Evolutionary conservation across 495 filamentous ascomycete species (phyloP).

Genomic region (Neurospora cerealis): DNA sequence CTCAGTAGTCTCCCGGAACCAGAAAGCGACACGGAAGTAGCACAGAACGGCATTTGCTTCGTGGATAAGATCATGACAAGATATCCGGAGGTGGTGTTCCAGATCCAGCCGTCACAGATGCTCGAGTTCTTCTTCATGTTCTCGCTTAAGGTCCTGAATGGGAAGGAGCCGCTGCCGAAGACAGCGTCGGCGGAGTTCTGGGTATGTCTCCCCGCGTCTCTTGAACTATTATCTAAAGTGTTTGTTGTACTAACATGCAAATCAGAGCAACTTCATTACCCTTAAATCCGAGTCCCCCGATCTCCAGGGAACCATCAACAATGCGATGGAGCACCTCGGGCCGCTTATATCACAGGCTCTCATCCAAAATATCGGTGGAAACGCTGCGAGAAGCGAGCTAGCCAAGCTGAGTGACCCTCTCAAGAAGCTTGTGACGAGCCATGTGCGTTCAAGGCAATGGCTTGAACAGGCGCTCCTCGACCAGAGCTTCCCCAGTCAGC

Average conservation of each 20-base stretch:
- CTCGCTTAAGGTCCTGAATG: conserved; percentile 58
- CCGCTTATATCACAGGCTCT: conserved; percentile 50
- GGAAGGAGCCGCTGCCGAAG: conserved; percentile 71
- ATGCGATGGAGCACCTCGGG: conserved; percentile 47
- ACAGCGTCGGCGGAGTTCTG: conserved; percentile 72
- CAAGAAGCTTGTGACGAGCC: conserved; percentile 59
- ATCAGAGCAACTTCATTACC: conserved; percentile 37
- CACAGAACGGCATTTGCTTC: conserved; percentile 67
- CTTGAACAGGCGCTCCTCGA: conserved; percentile 45
- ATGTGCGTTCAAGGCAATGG: conserved; percentile 52
- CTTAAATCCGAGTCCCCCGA: conserved; percentile 28
- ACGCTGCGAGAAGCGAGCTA: conserved; percentile 66
- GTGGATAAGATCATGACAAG: conserved; percentile 54
- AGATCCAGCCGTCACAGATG: conserved; percentile 34
- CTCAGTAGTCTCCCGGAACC: conserved; percentile 55
- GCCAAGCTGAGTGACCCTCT: conserved; percentile 67
- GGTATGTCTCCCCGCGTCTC: conserved; percentile 37
- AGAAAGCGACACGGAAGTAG: conserved; percentile 66
- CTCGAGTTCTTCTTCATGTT: conserved; percentile 69
- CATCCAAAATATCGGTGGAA: conserved; percentile 61
- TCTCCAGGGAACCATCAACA: conserved; percentile 38
- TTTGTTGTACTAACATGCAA: conserved; percentile 7
- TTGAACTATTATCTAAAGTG: conserved; percentile 13
- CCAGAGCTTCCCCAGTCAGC: conserved; percentile 45
- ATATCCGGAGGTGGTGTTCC: conserved; percentile 49